Conservation (phyloP, 2,329 filamentous ascomycete species). For the Blumeriella jaapii region DNA sequence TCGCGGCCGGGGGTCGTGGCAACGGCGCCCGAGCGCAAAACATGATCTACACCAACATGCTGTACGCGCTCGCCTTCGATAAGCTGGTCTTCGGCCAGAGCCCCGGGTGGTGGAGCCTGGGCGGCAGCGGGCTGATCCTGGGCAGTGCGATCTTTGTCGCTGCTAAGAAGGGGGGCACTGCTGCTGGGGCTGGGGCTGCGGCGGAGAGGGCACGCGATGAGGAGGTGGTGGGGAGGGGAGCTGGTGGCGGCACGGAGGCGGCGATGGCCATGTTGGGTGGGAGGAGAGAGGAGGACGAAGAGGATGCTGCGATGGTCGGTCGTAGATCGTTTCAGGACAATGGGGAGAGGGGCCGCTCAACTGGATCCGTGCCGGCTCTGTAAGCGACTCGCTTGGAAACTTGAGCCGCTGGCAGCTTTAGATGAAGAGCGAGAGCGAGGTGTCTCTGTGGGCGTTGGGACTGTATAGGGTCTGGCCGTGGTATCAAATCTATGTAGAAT, state of each 20-base stretch:
- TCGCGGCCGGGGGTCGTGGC: constrained; percentile 32
- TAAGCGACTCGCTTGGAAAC: too few species aligned
- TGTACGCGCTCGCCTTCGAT: constrained; percentile 55
- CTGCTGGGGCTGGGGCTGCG: constrained; percentile 3
- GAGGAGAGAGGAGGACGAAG: constrained; percentile 4
- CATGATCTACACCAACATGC: constrained; percentile 38
- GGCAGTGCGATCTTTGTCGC: constrained; percentile 54
- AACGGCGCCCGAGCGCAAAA: constrained; percentile 32
- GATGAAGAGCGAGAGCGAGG: neutral
- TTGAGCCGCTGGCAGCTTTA: too few species aligned
- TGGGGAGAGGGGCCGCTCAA: neutral
- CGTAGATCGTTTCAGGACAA: neutral
- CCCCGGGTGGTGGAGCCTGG: constrained; percentile 44
- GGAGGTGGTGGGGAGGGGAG: constrained; percentile 1
- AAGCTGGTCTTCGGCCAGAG: constrained; percentile 50
- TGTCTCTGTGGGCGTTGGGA: too few species aligned
- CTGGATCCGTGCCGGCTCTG: too few species aligned
- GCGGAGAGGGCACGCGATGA: constrained; percentile 4
- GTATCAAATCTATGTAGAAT: too few species aligned
- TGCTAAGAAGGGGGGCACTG: constrained; percentile 27
- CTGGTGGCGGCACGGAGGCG: constrained; percentile 7
- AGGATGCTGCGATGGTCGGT: neutral
- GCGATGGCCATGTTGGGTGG: constrained; percentile 13
- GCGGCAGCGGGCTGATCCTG: constrained; percentile 53
- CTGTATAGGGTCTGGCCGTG: too few species aligned